Base-by-base conservation (phyloP, 2,329 filamentous ascomycete species). In the Phyllosticta ampelicida region DNA sequence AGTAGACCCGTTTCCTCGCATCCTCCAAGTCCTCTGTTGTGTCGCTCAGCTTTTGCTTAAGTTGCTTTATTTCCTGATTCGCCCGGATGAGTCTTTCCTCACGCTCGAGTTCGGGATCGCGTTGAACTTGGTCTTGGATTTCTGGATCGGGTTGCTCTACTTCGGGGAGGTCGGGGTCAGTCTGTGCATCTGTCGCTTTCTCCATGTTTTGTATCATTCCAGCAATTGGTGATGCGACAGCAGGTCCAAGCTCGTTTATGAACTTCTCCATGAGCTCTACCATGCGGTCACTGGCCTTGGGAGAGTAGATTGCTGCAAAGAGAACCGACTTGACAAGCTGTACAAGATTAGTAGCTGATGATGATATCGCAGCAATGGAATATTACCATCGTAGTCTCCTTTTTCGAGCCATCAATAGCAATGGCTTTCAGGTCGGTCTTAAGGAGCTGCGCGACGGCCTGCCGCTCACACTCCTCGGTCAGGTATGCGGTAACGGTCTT, bases 51-150 rank as follows among this genome's bases (percentile, higher is more conserved):
- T 72, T 72, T 1, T 66, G 68, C 60, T 74, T 71, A 29, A 79
- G 62, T 29, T 74, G 71, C 56, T 74, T 68, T 54, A 76, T 74
- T 21, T 74, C 74, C 55, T 75, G 74, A 62, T 76, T 75, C 8
- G 75, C 75, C 61, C 76, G 73, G 60, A 79, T 72, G 5, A 79
- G 65, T 60, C 76, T 74, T 58, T 77, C 77, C 62, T 79, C 77
- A 54, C 75, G 73, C 65, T 79, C 76, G 36, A 79, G 66, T 58
- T 76, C 72, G 4, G 72, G 71, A 62, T 78, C 75, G 28, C 75
- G 58, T 19, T 48, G 36, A 16, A 59, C 52, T 36, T 29, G 28
- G 13, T 58, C 56, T 20, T 44, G 56, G n/a, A 49, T 20, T 18
- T 55, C 58, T 9, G 49, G 19, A 10, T 62, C 62, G 8, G 58